phyloP scores from a whole-genome alignment of 148 eudicot genomes.

The Salicornia ramosissima region DNA sequence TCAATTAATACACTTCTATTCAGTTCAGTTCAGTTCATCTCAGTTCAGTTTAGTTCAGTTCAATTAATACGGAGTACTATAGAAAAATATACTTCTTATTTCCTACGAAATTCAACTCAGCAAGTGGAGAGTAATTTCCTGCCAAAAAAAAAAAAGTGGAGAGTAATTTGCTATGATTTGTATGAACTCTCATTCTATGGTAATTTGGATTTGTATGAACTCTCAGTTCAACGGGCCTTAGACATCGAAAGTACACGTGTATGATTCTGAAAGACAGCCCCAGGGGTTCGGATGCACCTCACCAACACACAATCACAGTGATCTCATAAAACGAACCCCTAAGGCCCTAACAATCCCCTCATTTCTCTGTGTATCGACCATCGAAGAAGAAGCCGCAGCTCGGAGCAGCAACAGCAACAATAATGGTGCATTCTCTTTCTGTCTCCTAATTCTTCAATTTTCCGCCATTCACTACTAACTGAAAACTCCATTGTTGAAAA shows the following conservation, averaged over 20 bases:
- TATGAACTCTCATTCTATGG: too few relatives aligned
- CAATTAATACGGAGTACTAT: too few relatives aligned
- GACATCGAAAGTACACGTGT: background rate
- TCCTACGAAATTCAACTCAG: too few relatives aligned
- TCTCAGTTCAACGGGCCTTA: too few relatives aligned
- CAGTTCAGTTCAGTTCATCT: too few relatives aligned
- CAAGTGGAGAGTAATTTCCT: too few relatives aligned
- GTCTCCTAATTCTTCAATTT: background rate
- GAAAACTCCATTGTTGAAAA: background rate
- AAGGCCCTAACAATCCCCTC: background rate
- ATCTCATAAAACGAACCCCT: background rate
- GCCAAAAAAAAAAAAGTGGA: too few relatives aligned
- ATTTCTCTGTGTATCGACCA: background rate
- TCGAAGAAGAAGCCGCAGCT: background rate
- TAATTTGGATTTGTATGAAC: too few relatives aligned
- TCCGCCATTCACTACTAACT: slow-evolving; percentile 9
- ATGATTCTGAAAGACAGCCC: background rate
- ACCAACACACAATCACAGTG: slow-evolving; percentile 13
- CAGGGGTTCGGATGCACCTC: background rate
- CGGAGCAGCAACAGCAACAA: slow-evolving; percentile 1
- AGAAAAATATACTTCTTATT: too few relatives aligned
- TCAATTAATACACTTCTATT: too few relatives aligned
- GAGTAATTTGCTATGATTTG: too few relatives aligned
- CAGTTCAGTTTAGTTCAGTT: too few relatives aligned
- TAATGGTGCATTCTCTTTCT: slow-evolving; percentile 2